phyloP scores from a whole-genome alignment of 108 stramenopile genomes.

The Skeletonema marinoi region DNA sequence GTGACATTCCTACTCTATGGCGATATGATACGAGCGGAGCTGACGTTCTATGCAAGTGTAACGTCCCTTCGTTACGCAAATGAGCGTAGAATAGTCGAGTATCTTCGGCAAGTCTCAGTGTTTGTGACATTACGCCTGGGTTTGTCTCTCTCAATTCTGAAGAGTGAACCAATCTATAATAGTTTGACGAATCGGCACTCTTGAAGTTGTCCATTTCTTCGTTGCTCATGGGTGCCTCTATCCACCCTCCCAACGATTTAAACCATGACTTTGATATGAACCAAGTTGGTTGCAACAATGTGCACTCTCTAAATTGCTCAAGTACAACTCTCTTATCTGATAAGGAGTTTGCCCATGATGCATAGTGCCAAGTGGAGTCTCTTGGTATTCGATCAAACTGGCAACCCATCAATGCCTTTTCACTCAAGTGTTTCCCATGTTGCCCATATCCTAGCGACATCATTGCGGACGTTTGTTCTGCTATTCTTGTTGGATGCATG shows the following conservation, averaged over 20 bases:
- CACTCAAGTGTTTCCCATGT: conserved; percentile 24
- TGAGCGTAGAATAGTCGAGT: conserved; percentile 88
- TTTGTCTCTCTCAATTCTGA: conserved; percentile 15
- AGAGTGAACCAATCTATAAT: conserved; percentile 53
- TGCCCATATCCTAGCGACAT: conserved; percentile 28
- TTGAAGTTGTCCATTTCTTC: conserved; percentile 3
- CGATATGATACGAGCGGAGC: conserved; percentile 80
- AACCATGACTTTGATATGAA: conserved; percentile 62
- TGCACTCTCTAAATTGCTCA: conserved; percentile 87
- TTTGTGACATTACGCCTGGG: conserved; percentile 32
- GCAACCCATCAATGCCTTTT: conserved; percentile 73
- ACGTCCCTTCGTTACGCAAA: conserved; percentile 52
- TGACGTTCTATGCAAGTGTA: conserved; percentile 53
- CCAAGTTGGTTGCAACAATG: conserved; percentile 93
- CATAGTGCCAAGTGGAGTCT: conserved; percentile 89
- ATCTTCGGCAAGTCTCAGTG: conserved; percentile 86
- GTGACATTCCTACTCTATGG: conserved; percentile 70
- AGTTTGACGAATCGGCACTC: conserved; percentile 2
- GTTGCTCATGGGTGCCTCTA: conserved; percentile 55
- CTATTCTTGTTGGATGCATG: conserved; percentile 73
- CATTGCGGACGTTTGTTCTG: conserved; percentile 70
- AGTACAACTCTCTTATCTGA: conserved; percentile 71
- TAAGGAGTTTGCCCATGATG: conserved; percentile 85
- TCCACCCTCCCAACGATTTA: conserved; percentile 73
- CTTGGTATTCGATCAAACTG: conserved; percentile 80